phyloP scores from a whole-genome alignment of 2,329 filamentous ascomycete species.

The Zymoseptoria pseudotritici region DNA sequence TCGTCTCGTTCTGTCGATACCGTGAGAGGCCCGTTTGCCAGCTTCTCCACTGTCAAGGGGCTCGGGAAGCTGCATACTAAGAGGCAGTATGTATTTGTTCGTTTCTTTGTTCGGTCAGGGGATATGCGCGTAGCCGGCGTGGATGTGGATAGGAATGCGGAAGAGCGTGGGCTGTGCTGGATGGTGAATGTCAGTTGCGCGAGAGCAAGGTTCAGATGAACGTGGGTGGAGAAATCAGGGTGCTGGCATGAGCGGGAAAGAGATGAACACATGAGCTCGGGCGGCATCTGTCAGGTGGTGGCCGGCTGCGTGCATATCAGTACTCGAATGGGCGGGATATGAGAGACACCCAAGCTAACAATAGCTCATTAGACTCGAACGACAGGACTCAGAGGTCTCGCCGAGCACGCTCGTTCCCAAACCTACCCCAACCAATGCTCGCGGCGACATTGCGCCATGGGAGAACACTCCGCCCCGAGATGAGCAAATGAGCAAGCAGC shows the following conservation, averaged over 20 bases:
- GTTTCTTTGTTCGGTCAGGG: not conserved
- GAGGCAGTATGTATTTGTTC: constrained; percentile 36
- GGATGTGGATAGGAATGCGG: not conserved
- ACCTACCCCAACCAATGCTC: constrained; percentile 37
- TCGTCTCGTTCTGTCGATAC: constrained; percentile 63
- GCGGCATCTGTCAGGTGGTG: not conserved
- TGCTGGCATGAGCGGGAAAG: not conserved
- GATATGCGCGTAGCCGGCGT: constrained; percentile 1
- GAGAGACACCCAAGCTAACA: constrained; percentile 17
- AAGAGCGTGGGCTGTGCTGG: constrained; percentile 2
- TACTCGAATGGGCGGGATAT: not conserved
- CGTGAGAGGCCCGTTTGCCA: constrained; percentile 44
- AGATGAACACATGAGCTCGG: not conserved
- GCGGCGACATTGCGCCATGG: constrained; percentile 44
- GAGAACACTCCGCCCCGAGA: constrained; percentile 34
- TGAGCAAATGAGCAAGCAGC: constrained; percentile 26
- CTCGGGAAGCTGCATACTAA: constrained; percentile 36
- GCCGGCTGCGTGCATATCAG: not conserved
- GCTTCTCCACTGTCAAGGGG: constrained; percentile 13
- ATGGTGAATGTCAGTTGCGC: not conserved
- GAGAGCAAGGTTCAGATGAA: not conserved
- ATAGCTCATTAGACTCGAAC: constrained; percentile 33
- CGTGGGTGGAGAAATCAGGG: too few species aligned
- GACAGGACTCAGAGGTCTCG: constrained; percentile 39
- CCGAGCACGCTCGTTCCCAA: constrained; percentile 30